Conservation (phyloP, 768 basidiomycete genomes). For the Rhodocollybia butyracea region DNA sequence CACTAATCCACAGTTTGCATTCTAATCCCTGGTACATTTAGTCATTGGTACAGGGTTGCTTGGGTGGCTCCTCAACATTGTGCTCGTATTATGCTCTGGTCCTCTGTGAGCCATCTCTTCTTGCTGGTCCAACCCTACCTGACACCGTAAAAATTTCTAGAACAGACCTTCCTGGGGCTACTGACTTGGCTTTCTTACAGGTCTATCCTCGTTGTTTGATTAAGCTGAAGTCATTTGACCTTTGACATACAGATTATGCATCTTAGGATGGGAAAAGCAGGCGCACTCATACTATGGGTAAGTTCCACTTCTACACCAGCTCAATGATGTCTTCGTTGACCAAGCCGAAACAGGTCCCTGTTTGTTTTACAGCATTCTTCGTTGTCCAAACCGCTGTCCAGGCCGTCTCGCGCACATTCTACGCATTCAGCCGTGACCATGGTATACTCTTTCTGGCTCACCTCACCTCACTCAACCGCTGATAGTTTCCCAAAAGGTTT, state of each 20-base stretch:
- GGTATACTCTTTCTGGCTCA: slow-evolving; percentile 32
- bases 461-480: not conserved
- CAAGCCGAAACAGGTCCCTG: slow-evolving; percentile 45
- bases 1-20: too few relatives aligned
- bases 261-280: slow-evolving; percentile 71
- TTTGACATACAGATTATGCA: slow-evolving; percentile 57
- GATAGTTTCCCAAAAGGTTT: slow-evolving; percentile 49
- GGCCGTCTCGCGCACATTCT: slow-evolving; percentile 77
- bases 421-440: slow-evolving; percentile 81
- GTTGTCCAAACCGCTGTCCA: slow-evolving; percentile 80
- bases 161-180: slow-evolving; percentile 62
- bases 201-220: slow-evolving; percentile 21
- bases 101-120: slow-evolving; percentile 46
- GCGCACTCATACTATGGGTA: slow-evolving; percentile 78
- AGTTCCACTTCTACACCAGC: slow-evolving; percentile 6
- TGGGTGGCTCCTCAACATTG: slow-evolving; percentile 87
- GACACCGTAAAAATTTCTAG: slow-evolving; percentile 27
- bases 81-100: slow-evolving; percentile 81
- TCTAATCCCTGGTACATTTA: too few relatives aligned
- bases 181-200: slow-evolving; percentile 72
- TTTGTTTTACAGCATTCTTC: slow-evolving; percentile 86
- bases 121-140: not conserved
- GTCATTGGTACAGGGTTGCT: slow-evolving; percentile 75
- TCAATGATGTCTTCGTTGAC: not conserved
- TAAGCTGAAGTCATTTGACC: not conserved